Evolutionary conservation across 495 filamentous ascomycete genomes (phyloP), one percentile per base, ranked within the genome.

Genomic region (Neohortaea acidophila): DNA sequence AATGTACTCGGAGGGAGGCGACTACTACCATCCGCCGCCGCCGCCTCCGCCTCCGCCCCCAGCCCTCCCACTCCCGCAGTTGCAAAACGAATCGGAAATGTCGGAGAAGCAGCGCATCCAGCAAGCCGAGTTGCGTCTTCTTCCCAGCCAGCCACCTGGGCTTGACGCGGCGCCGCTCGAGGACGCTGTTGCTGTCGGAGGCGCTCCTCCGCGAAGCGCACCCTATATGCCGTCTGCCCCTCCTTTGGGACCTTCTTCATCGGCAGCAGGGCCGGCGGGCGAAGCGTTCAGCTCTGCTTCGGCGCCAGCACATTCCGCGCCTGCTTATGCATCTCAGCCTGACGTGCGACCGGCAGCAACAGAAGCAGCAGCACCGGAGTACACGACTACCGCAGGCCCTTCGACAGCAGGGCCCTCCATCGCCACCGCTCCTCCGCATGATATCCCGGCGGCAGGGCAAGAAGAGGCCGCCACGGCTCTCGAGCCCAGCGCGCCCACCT

Each of bases 401-500:
- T 10, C 21, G 3, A 30, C 10, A 13, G 29, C 36, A 2, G 43
- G 29, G 5, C 13, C 41, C 4, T 38, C 43, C 4, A 17, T 14
- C 14, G 21, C 29, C 18, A 27, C 34, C 18, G 33, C 19, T 28
- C 27, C 12, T 24, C 28, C 30, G 32, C 23, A 18, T 19, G 6
- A 17, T 18, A 26, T 28, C n/a, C 40, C 41, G 33, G 42, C 40
- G 10, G 38, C 6, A 31, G 25, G 11, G 31, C 36, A 31, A 45
- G 18, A 15, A 9, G 12, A 8, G 11, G 25, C 30, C 13, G 21
- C 29, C 8, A n/a, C 12, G 14, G 37, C 31, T 13, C 20, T 36
- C 24, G 58, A 47, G 35, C 75, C 80, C 2, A 77, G 69, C 14
- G 81, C 81, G 6, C 82, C 83, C 1, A 59, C 71, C 14, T 59